Evolutionary conservation across 2,329 filamentous ascomycete genomes (phyloP), one percentile per base, ranked within the genome.

Genomic region (Trichophyton simii): DNA sequence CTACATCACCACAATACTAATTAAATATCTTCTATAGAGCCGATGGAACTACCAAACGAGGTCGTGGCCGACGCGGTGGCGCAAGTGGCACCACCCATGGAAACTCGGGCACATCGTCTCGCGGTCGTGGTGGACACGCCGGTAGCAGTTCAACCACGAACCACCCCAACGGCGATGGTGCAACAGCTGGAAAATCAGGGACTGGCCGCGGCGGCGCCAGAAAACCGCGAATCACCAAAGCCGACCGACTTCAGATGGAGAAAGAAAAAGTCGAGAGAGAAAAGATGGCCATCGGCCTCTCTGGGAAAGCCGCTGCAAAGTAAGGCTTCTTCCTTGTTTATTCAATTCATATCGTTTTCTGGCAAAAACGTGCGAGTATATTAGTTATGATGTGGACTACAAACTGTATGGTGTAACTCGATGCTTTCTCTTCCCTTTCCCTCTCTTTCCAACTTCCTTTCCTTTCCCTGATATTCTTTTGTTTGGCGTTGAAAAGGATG

Each of bases 1-100:
- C 41, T 20, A 25, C 9, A 36, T 58, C 13, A 57, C 34, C 13
- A 57, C 34, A n/a, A 20, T 58, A 8, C 36, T 58, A 58, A 42
- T n/a, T 64, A 65, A 61, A 64, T 63, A 62, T 7, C 44, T 59
- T 61, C 28, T 62, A 60, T 69, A 91, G 88, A 67, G 82, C 85
- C 52, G 87, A 91, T 69, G 88, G 86, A 28, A 84, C 84, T 57
- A 84, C 87, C 62, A 88, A 88, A 74, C 73, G 77, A 52, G 81
- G 81, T 36, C 79, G 82, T 59, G 83, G 81, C 15, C 79, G 76
- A 55, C 76, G 78, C 46, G 59, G 46, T 11, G 62, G 58, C 31
- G 44, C 58, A 58, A 60, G 44, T 31, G 48, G 58, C 44, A 59
- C 57, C 7, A 61, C 54, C 13, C 58, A 59, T 8, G 31, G 50